These are phyloP conservation scores for Mallotus nudiflorus DNA, from an alignment of 345 rosid species.

Conservation along the genomic window DNA sequence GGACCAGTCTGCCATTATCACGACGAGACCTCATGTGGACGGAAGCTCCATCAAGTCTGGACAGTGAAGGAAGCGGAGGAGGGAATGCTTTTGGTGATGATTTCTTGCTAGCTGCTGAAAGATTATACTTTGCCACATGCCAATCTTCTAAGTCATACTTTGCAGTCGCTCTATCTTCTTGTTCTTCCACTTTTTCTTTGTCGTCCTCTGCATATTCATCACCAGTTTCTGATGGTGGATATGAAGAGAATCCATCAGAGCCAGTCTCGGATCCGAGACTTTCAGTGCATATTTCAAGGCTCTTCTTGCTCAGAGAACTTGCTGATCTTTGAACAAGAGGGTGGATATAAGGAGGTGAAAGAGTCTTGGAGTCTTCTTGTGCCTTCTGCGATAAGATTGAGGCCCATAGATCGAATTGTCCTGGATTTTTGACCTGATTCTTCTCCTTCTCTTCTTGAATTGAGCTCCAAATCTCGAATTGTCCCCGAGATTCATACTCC, in stretches of 20 bases:
- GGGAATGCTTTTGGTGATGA: conserved; percentile 54
- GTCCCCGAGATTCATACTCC: conserved; percentile 22
- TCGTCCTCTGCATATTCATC: conserved; percentile 52
- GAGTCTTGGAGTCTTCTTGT: conserved; percentile 36
- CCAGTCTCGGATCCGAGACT: conserved; percentile 99
- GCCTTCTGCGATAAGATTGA: conserved; percentile 53
- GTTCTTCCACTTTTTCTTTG: conserved; percentile 29
- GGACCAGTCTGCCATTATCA: conserved; percentile 80
- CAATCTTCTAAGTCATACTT: conserved; percentile 27
- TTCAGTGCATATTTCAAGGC: conserved; percentile 91
- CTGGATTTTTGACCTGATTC: neutral
- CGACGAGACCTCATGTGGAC: conserved; percentile 71
- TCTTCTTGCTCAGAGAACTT: conserved; percentile 66
- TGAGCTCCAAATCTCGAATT: conserved; percentile 51
- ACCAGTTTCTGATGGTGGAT: conserved; percentile 54
- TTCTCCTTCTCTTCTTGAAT: conserved; percentile 43
- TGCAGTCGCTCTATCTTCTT: conserved; percentile 1
- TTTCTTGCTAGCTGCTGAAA: conserved; percentile 26
- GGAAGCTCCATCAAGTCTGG: conserved; percentile 49
- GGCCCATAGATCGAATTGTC: conserved; percentile 58
- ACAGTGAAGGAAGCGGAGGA: conserved; percentile 73
- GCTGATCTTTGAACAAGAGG: conserved; percentile 62
- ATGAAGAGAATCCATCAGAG: conserved; percentile 72
- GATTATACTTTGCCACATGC: conserved; percentile 21
- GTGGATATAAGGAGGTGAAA: conserved; percentile 65